A percentile compares a stretch with the other conserved stretches of the same genome.
These are phyloP conservation scores for Capronia americana DNA, from an alignment of 2,329 filamentous ascomycete species.

Conservation along the genomic window DNA sequence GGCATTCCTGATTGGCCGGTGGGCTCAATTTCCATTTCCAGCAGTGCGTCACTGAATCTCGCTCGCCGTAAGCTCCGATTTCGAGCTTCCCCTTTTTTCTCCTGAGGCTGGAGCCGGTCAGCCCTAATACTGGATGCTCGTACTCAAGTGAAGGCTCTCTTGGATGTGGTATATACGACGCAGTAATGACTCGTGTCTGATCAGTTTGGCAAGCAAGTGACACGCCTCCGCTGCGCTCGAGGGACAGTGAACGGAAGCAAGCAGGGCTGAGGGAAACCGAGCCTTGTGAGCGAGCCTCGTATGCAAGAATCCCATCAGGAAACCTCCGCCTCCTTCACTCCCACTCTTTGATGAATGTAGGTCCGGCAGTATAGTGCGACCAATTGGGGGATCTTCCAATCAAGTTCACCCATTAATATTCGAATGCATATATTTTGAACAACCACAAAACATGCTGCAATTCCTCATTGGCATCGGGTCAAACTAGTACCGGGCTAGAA, in stretches of 20 bases:
- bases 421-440: background rate
- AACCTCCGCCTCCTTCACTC: background rate
- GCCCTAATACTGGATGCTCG: background rate
- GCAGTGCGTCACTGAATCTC: background rate
- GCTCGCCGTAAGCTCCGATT: background rate
- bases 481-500: constrained; percentile 1
- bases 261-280: background rate
- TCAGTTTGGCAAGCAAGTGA: background rate
- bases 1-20: constrained; percentile 2
- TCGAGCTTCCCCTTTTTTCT: background rate
- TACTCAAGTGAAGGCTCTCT: background rate
- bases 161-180: background rate
- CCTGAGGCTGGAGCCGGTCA: background rate
- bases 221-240: background rate
- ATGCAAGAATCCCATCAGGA: background rate
- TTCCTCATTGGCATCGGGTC: background rate
- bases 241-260: background rate
- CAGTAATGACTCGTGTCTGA: background rate
- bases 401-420: background rate
- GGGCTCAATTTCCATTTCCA: background rate
- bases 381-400: background rate
- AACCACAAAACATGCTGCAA: background rate
- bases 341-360: background rate
- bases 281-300: background rate
- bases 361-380: background rate